These are phyloP conservation scores for Citrullus colocynthis DNA, from an alignment of 306 rosid species.

Conservation along the genomic window DNA sequence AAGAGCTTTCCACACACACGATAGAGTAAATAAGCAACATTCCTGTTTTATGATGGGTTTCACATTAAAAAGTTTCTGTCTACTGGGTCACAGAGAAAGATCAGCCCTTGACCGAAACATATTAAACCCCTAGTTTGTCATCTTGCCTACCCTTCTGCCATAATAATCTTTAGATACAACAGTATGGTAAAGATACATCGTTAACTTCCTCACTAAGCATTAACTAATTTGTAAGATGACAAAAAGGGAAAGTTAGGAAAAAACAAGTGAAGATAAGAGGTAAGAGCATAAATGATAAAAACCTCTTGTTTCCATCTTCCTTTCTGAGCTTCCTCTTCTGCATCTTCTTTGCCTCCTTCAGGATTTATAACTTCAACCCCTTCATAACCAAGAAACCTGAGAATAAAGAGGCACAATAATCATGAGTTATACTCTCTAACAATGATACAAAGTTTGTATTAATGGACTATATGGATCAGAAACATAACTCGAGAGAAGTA, in stretches of 20 bases:
- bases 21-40: neutral
- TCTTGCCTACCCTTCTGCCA: neutral
- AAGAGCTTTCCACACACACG: neutral
- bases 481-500: neutral
- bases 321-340: constrained; percentile 68
- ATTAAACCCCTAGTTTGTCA: neutral
- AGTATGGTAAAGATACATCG: neutral
- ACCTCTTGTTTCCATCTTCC: constrained; percentile 99
- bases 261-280: neutral
- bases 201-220: neutral
- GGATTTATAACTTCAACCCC: constrained; percentile 93
- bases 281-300: neutral
- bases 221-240: neutral
- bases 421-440: constrained; percentile 14
- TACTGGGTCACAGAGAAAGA: neutral
- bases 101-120: neutral
- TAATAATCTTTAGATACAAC: neutral
- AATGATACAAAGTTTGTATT: neutral
- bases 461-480: neutral
- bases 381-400: constrained; percentile 68
- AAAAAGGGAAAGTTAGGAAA: neutral
- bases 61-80: neutral
- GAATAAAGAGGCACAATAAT: neutral
- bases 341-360: constrained; percentile 90
- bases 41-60: neutral